Base-by-base conservation (phyloP, 2,329 filamentous ascomycete species). In the Apiospora malaysiana region DNA sequence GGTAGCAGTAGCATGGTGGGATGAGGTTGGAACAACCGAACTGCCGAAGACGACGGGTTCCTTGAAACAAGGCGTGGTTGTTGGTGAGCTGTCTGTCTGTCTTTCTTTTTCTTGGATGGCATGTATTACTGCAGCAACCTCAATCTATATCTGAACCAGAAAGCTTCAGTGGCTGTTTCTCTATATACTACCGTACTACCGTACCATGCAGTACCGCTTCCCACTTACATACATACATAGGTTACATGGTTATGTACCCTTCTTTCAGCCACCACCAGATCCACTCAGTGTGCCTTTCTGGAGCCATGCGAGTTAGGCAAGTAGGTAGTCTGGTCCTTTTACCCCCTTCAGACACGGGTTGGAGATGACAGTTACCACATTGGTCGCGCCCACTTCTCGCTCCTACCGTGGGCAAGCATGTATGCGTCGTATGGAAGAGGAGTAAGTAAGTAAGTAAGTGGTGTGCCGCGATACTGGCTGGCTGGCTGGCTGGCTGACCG, bases 21-120 rank as follows among this genome's bases (percentile, higher is more conserved):
- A 47, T n/a, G 16, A 32, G 14, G 2, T 59, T 32, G 51, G 18
- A 3, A 37, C 16, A 12, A 23, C 21, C 8, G 25, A 59, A 59
- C 51, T 59, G 18, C 51, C 51, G 51, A n/a, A n/a, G n/a, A n/a
- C n/a, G n/a, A 59, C 16, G 49, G 32, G 32, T 56, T 4, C 27
- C 51, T 63, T 37, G 56, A 63, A 63, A 63, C 56, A 63, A 59
- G 32, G 56, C 25, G 56, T 7, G 56, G n/a, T n/a, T 47, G 45
- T 7, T 27, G 12, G 49, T 59, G 27, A 32, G 25, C 51, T 59
- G 16, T 37, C 25, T 47, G 4, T 46, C 16, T 46, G 9, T 7
- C 5, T 25, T 14, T 32, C 6, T 27, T 27, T 9, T n/a, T n/a
- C n/a, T n/a, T n/a, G n/a, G n/a, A n/a, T 63, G 27, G 37, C 42